Evolutionary conservation across 202 grass and related monocot species (phyloP).

Genomic region (Thinopyrum obtusiflorum): DNA sequence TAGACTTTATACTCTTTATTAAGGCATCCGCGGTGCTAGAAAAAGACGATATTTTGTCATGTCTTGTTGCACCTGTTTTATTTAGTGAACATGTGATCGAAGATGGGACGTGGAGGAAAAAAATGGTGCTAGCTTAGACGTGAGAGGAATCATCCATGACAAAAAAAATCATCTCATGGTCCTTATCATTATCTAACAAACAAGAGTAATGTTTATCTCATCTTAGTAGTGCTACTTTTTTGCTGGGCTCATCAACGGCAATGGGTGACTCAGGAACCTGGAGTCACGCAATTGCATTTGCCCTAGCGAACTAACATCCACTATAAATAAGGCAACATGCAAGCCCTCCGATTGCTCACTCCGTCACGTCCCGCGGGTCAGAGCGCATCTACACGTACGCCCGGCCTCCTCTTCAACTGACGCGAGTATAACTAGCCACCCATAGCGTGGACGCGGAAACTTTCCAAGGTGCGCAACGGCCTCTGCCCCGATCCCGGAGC

Average conservation of each 20-base stretch:
- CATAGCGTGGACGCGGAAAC: not conserved
- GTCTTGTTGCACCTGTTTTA: not conserved
- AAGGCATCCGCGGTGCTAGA: not conserved
- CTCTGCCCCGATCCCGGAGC: slow-evolving; percentile 1
- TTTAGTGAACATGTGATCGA: not conserved
- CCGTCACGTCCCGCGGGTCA: not conserved
- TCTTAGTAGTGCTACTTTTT: not conserved
- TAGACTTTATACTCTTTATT: not conserved
- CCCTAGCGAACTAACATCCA: not conserved
- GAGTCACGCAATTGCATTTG: not conserved
- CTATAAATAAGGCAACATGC: slow-evolving; percentile 6
- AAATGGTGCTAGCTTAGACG: not conserved
- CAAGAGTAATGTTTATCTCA: not conserved
- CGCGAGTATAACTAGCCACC: not conserved
- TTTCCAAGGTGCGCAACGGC: not conserved
- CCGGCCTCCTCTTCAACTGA: not conserved
- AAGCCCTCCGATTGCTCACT: not conserved
- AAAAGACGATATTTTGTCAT: not conserved
- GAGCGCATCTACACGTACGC: not conserved
- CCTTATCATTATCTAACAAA: not conserved
- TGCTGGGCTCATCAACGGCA: not conserved
- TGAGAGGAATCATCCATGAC: not conserved
- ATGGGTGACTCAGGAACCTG: not conserved
- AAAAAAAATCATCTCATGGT: not conserved
- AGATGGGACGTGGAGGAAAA: not conserved